Conservation (phyloP, 139 green algal genomes). For the Ulvella scutata region DNA sequence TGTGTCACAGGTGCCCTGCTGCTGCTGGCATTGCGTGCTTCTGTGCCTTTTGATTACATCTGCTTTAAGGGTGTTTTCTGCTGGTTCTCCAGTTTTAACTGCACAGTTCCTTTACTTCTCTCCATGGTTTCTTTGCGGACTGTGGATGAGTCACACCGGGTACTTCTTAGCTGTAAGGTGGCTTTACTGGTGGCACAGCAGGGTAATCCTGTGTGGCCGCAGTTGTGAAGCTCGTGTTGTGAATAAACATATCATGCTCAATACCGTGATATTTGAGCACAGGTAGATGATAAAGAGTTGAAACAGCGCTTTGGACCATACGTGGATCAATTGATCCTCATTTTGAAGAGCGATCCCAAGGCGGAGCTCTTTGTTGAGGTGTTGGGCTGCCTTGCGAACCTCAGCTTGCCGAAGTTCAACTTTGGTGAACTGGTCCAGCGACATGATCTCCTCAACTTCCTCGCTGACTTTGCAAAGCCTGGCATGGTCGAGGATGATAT, state of each 20-base stretch:
- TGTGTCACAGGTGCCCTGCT: constrained; percentile 19
- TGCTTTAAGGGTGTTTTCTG: no score
- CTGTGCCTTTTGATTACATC: no score
- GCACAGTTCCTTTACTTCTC: no score
- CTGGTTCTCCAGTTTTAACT: no score
- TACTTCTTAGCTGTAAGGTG: no score
- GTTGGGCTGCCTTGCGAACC: constrained; percentile 57
- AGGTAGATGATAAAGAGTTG: constrained; percentile 19
- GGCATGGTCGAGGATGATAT: constrained; percentile 45
- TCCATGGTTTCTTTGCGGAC: no score
- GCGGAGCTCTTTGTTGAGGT: constrained; percentile 57
- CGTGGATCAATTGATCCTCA: constrained; percentile 37
- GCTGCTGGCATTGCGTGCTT: no score
- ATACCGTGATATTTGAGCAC: not conserved
- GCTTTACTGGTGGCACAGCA: no score
- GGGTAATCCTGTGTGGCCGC: no score
- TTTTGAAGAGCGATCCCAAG: constrained; percentile 39
- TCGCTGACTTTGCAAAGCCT: constrained; percentile 28
- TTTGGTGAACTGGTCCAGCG: constrained; percentile 33
- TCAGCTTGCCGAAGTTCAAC: constrained; percentile 54
- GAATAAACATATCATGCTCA: no score
- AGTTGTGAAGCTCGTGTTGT: no score
- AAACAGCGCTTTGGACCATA: constrained; percentile 39
- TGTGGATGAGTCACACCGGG: no score
- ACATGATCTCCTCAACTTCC: constrained; percentile 46